Base-by-base conservation (phyloP, 1,284 basidiomycete species). In the Neonothopanus nambi region DNA sequence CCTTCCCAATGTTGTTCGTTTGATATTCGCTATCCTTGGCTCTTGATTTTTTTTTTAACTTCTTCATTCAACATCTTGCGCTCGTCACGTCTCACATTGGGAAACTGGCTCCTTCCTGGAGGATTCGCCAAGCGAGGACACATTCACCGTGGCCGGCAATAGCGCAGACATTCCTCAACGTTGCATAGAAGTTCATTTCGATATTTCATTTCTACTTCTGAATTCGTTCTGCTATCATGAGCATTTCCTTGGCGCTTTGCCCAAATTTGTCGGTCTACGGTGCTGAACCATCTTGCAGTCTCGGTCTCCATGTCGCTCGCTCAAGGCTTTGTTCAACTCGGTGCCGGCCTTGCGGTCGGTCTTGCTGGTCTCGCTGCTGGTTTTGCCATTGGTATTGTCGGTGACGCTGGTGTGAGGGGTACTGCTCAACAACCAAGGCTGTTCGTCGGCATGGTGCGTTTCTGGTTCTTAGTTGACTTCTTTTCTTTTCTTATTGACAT, bases 331-430 rank as follows among this genome's bases (percentile, higher is more conserved):
- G 83, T 95, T 58, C 92, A 95, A 69, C 87, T 95, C 57, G 92
- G 93, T 64, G 93, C 93, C 17, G 93, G 93, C 68, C 81, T 95
- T 41, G 85, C 89, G 2, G 91, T 93, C 68, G 93, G 93, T 63
- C 81, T 95, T 45, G 86, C 93, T 30, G 93, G 93, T 77, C 81
- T 95, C 37, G 91, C 93, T 15, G 93, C 93, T 51, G 93, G 93
- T 46, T 93, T 93, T 67, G 93, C 93, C 15, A 93, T 95, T 64
- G 93, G 95, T 59, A 92, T 98, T 67, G 95, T 98, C 55, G 94
- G 96, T 70, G 93, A 98, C 69, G 91, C 95, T 58, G 93, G 93
- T 80, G 93, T 95, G 38, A 80, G 93, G 57, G 91, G 91, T 54
- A 93, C 91, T 56, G 89, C 91, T 38, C 91, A 96, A 70, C 94